Conservation (phyloP, 2,329 filamentous ascomycete genomes). For the Dothistroma pini region DNA sequence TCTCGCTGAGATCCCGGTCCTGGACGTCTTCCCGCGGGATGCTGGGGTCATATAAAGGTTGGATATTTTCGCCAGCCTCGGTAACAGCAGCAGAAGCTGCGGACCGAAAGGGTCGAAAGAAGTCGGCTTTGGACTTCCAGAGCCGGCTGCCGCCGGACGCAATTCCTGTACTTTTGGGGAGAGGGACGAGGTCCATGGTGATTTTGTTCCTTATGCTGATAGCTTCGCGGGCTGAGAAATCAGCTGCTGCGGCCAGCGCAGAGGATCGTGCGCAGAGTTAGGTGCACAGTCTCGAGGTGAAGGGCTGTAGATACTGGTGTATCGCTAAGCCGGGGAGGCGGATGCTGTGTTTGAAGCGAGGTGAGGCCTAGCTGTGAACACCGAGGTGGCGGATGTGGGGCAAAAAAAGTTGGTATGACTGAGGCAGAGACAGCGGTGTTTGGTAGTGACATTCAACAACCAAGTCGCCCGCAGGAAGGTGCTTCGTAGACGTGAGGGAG, state of each 20-base stretch:
- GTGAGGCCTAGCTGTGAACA: not conserved
- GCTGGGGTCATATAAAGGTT: constrained; percentile 27
- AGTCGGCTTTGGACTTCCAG: constrained; percentile 35
- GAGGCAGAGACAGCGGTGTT: not conserved
- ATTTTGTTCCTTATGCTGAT: not conserved
- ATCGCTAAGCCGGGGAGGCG: not conserved
- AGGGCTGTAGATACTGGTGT: not conserved
- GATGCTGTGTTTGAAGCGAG: not conserved
- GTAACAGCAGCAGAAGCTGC: constrained; percentile 11
- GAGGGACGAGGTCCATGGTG: constrained; percentile 30
- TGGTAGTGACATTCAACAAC: no score
- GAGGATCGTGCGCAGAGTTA: not conserved
- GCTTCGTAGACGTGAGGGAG: not conserved
- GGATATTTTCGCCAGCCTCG: constrained; percentile 26
- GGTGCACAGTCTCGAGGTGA: not conserved
- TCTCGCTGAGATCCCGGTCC: constrained; percentile 58
- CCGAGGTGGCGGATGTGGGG: not conserved
- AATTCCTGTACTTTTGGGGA: constrained; percentile 10
- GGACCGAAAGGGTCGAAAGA: constrained; percentile 32
- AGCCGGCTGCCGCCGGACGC: constrained; percentile 18
- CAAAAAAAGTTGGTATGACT: not conserved
- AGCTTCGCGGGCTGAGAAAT: not conserved
- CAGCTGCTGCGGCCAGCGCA: not conserved
- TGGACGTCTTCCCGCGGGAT: constrained; percentile 10
- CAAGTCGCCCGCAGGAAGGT: not conserved